Conservation (phyloP, 2,329 filamentous ascomycete genomes). For the Apiospora phragmitis region DNA sequence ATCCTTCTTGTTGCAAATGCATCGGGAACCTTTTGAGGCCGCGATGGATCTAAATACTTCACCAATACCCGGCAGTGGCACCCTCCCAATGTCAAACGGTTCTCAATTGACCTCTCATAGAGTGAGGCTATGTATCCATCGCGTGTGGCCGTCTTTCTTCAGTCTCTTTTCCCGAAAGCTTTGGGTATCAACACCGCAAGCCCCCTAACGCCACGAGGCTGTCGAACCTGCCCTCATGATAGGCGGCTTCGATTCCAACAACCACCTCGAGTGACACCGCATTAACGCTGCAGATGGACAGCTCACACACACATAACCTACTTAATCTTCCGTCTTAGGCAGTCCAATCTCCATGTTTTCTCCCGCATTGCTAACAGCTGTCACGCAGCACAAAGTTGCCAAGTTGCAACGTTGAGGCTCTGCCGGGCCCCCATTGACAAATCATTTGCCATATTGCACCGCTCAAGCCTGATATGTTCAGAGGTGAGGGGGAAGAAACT, state of each 20-base stretch:
- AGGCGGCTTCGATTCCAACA: background rate
- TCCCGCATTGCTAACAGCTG: background rate
- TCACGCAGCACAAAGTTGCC: background rate
- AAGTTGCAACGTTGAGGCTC: background rate
- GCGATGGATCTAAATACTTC: background rate
- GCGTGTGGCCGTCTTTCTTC: too few species aligned
- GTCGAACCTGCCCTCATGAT: background rate
- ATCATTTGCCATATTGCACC: background rate
- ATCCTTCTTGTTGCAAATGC: background rate
- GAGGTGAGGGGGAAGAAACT: background rate
- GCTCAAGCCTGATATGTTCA: background rate
- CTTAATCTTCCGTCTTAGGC: background rate
- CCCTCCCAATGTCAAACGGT: background rate
- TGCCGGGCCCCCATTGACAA: background rate
- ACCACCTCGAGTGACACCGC: background rate
- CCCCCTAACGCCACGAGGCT: background rate
- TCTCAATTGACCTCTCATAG: background rate
- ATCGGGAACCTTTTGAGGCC: background rate
- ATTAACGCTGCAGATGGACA: background rate
- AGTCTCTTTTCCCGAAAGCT: background rate
- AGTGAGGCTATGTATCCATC: too few species aligned
- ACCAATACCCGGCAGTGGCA: too few species aligned
- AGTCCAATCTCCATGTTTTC: background rate
- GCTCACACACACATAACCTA: background rate
- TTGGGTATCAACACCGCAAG: constrained; percentile 4